Evolutionary conservation across 768 basidiomycete genomes (phyloP).

Genomic region (Tylopilus sp.): DNA sequence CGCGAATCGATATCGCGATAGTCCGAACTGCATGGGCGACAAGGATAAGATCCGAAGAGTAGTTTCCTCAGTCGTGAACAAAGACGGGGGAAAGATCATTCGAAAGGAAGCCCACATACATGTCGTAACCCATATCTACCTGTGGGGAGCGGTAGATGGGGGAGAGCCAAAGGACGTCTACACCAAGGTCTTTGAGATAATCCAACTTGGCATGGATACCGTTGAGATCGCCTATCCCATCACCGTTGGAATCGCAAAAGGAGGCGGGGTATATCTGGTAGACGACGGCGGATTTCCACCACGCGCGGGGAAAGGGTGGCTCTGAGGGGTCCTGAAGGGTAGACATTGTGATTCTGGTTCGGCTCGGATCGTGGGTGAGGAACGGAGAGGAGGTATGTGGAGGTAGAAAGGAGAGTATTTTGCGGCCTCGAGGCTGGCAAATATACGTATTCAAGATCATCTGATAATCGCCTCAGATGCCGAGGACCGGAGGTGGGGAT

Average conservation of each 20-base stretch:
- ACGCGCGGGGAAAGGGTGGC: conserved; percentile 30
- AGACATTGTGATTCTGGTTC: conserved; percentile 7
- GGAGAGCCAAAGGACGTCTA: conserved; percentile 62
- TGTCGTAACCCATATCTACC: conserved; percentile 75
- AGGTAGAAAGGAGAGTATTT: conserved; percentile 11
- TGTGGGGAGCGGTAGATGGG: conserved; percentile 62
- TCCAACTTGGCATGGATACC: conserved; percentile 64
- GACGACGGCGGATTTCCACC: conserved; percentile 59
- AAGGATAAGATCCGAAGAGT: conserved; percentile 12
- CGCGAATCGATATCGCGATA: conserved; percentile 61
- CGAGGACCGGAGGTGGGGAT: neutral
- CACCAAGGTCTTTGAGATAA: conserved; percentile 65
- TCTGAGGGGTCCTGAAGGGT: conserved; percentile 1
- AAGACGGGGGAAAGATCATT: neutral
- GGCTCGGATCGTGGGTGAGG: neutral
- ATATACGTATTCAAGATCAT: conserved; percentile 12
- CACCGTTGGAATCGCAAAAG: conserved; percentile 69
- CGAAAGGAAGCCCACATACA: conserved; percentile 34
- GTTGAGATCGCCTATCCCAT: conserved; percentile 66
- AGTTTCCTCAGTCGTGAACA: neutral
- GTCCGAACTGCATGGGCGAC: conserved; percentile 45
- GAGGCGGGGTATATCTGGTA: conserved; percentile 74
- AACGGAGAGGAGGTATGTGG: conserved; percentile 6
- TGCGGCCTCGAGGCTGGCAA: conserved; percentile 19
- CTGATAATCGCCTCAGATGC: conserved; percentile 9